Percentiles rank a stretch among this genome's conserved stretches.
Evolutionary conservation across 2,329 filamentous ascomycete species (phyloP).

Genomic region (Exophiala lecanii-corni): DNA sequence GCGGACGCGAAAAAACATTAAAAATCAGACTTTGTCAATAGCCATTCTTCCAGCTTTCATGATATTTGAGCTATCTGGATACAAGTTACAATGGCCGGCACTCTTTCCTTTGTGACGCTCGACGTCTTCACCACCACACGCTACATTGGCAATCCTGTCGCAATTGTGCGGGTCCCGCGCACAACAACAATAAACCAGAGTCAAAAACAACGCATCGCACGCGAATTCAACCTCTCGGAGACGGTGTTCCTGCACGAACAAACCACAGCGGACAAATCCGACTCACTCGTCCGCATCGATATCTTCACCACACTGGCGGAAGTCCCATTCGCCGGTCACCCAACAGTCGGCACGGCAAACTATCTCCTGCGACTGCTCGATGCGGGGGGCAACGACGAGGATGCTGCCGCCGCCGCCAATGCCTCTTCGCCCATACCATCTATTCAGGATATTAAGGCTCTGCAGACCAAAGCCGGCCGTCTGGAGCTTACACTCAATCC

Average conservation of each 20-base stretch:
- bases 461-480: slow-evolving; percentile 15
- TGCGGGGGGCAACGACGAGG: neutral
- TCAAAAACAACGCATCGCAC: slow-evolving; percentile 51
- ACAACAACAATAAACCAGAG: slow-evolving; percentile 36
- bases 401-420: no score
- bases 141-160: slow-evolving; percentile 52
- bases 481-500: slow-evolving; percentile 8
- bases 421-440: no score
- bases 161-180: slow-evolving; percentile 47
- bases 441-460: slow-evolving; percentile 8
- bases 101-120: slow-evolving; percentile 34
- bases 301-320: slow-evolving; percentile 52
- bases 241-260: slow-evolving; percentile 51
- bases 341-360: slow-evolving; percentile 53
- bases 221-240: slow-evolving; percentile 56
- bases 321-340: slow-evolving; percentile 56
- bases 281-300: slow-evolving; percentile 40
- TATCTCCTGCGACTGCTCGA: slow-evolving; percentile 34
- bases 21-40: no score
- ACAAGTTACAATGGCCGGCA: no score
- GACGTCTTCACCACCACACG: slow-evolving; percentile 41
- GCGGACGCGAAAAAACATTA: no score
- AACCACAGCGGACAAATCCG: slow-evolving; percentile 19
- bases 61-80: no score
- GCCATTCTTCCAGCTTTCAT: no score